Percentiles rank a stretch among this genome's conserved stretches.
These are phyloP conservation scores for Citrus cavaleriei DNA, from an alignment of 345 rosid species.

Conservation along the genomic window DNA sequence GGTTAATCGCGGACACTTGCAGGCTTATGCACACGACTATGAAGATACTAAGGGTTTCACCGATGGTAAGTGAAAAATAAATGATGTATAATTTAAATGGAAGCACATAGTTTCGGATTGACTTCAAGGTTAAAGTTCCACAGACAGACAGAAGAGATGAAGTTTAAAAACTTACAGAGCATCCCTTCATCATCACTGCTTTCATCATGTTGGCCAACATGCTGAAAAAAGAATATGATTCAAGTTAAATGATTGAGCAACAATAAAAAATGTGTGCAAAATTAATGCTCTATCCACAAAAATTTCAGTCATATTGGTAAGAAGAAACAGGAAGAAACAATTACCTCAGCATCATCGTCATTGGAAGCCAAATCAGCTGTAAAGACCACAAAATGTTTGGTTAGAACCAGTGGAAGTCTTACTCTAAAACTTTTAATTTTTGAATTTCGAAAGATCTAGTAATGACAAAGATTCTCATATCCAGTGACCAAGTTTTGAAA, in stretches of 20 bases:
- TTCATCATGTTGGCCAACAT: slow-evolving; percentile 51
- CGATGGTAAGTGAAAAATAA: neutral
- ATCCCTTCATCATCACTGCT: slow-evolving; percentile 88
- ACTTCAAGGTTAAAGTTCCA: neutral
- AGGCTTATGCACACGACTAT: neutral
- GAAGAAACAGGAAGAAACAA: neutral
- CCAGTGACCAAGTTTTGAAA: neutral
- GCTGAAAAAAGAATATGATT: slow-evolving; percentile 39
- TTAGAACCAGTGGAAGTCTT: slow-evolving; percentile 8
- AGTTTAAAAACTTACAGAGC: slow-evolving; percentile 70
- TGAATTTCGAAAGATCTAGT: neutral
- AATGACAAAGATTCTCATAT: neutral
- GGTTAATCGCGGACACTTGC: neutral
- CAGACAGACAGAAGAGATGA: neutral
- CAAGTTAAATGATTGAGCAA: neutral
- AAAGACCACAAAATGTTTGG: slow-evolving; percentile 13
- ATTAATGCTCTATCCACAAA: neutral
- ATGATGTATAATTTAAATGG: neutral
- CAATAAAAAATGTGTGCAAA: neutral
- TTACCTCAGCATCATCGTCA: slow-evolving; percentile 54
- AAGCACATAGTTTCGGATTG: neutral
- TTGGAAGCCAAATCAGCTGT: slow-evolving; percentile 75
- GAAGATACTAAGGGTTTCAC: neutral
- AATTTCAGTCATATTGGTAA: neutral
- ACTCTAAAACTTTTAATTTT: neutral